Evolutionary conservation across 306 rosid species (phyloP).

Genomic region (Inga leiocalycina): DNA sequence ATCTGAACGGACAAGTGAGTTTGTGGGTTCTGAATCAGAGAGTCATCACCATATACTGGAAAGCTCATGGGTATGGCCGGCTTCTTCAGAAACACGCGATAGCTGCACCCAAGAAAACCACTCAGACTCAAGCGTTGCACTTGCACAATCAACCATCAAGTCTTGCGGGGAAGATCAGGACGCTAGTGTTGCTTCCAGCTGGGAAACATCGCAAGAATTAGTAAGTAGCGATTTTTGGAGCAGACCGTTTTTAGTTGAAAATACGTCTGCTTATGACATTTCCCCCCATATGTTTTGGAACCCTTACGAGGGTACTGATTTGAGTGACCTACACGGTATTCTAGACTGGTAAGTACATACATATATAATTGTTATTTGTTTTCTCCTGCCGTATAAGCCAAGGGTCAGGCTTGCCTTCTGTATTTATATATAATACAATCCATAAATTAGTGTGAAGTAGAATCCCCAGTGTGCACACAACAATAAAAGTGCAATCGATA

Average conservation of each 20-base stretch:
- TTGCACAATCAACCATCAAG: background rate
- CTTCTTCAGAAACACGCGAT: background rate
- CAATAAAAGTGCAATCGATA: background rate
- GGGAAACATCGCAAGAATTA: background rate
- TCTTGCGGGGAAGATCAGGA: background rate
- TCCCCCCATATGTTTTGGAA: background rate
- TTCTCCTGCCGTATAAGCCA: background rate
- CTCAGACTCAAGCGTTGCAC: background rate
- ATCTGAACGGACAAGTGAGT: slow-evolving; percentile 16
- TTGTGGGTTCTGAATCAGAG: background rate
- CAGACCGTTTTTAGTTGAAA: slow-evolving; percentile 42
- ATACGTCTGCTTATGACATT: background rate
- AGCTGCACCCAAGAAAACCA: background rate
- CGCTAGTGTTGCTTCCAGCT: background rate
- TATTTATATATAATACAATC: background rate
- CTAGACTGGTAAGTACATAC: background rate
- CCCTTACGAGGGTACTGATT: background rate
- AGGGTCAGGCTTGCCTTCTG: background rate
- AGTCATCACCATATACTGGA: slow-evolving; percentile 24
- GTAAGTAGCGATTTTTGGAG: slow-evolving; percentile 43
- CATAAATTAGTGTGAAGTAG: background rate
- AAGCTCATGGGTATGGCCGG: slow-evolving; percentile 24
- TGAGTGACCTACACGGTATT: background rate
- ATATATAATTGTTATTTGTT: background rate
- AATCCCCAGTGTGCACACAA: background rate